Base-by-base conservation (phyloP, 371 early-diverging fungal genomes). In the Lichtheimia corymbifera region DNA sequence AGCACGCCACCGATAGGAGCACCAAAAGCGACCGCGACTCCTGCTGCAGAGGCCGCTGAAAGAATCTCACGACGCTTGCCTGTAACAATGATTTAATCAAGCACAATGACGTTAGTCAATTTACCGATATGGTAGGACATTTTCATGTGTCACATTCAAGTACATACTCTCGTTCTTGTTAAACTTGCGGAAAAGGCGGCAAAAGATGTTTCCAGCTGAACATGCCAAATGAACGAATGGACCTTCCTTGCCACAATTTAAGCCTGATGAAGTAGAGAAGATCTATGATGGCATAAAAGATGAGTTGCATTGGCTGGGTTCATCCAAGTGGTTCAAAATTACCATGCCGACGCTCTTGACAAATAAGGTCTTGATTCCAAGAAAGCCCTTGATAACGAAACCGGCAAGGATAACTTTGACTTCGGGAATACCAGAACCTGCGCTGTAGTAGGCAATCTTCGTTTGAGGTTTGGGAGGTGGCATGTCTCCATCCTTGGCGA, bases 171-270 rank as follows among this genome's bases (percentile, higher is more conserved):
- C 94, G 68, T 92, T 95, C 55, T 86, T 83, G 50, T 90, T 88
- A 65, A 88, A 95, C 66, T 94, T 94, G 4, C 77, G 71, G 68
- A 95, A 95, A 45, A 90, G 59, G 2, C 94, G 76, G 44, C 91
- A 85, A 11, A 91, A 79, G 4, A 95, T 84, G 72, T 94, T 96
- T 27, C 96, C 96, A 9, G 93, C 79, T 58, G 93, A 93, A 64
- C 94, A 93, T 3, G 93, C 89, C 63, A 98, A 86, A 70, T 97
- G 97, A 40, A 98, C 96, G 43, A 97, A 89, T 0, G 98, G 97
- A 0, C 97, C 98, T 82, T 98, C 96, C 70, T 95, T 94, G 35
- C 98, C 98, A 7, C 92, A 74, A 47, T 83, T 88, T 50, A 98
- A 66, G 1, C 95, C 95, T 5, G 94, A 89, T 0, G 92, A 87